Evolutionary conservation across 208 protist genomes (phyloP).

Genomic region (Acanthamoeba healyi): DNA sequence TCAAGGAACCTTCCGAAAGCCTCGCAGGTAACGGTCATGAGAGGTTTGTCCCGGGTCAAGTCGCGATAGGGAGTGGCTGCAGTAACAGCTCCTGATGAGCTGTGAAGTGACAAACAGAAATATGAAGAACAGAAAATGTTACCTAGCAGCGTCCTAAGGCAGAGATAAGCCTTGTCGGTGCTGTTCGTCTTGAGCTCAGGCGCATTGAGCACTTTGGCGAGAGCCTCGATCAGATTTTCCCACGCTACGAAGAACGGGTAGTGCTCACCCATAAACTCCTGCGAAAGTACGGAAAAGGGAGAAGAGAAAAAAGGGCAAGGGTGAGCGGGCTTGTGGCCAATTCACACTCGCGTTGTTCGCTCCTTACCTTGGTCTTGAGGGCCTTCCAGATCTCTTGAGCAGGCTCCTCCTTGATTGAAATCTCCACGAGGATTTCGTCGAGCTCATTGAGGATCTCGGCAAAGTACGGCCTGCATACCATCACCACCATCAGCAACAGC

Average conservation of each 20-base stretch:
- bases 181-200: slow-evolving; percentile 28
- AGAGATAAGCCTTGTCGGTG: slow-evolving; percentile 48
- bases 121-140: neutral
- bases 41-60: slow-evolving; percentile 36
- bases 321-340: neutral
- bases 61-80: slow-evolving; percentile 46
- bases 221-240: slow-evolving; percentile 33
- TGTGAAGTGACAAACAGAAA: neutral
- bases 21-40: slow-evolving; percentile 58
- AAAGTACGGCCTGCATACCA: slow-evolving; percentile 36
- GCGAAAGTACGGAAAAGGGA: neutral
- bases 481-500: neutral
- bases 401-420: slow-evolving; percentile 54
- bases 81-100: no score
- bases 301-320: no score
- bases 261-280: slow-evolving; percentile 67
- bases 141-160: slow-evolving; percentile 45
- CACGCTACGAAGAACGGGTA: slow-evolving; percentile 63
- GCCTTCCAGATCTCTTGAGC: slow-evolving; percentile 34
- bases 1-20: slow-evolving; percentile 53
- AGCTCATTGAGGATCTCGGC: slow-evolving; percentile 51
- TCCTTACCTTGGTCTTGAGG: slow-evolving; percentile 19
- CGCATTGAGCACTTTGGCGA: neutral
- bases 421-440: slow-evolving; percentile 43
- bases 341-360: neutral